These are phyloP conservation scores for Entomortierella chlamydospora DNA, from an alignment of 192 early-diverging fungal genomes.

Conservation along the genomic window DNA sequence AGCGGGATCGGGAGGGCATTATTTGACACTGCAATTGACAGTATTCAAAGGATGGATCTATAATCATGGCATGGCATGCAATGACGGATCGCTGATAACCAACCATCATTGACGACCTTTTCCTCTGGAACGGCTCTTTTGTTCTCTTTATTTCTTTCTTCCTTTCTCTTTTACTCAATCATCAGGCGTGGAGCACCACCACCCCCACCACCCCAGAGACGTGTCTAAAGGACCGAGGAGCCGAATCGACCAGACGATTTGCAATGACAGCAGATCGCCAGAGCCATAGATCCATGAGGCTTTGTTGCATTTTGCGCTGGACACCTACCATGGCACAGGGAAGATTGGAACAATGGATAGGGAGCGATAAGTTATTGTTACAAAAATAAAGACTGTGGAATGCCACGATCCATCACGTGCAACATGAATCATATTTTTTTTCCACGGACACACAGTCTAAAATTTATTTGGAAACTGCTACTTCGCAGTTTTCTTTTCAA, in stretches of 20 bases:
- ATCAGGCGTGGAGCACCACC: conserved; percentile 12
- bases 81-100: background rate
- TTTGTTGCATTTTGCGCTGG: no score
- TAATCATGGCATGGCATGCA: background rate
- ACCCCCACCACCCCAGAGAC: conserved; percentile 9
- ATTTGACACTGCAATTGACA: background rate
- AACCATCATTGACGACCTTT: conserved; percentile 4
- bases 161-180: background rate
- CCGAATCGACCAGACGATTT: background rate
- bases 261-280: background rate
- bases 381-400: no score
- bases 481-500: no score
- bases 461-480: no score
- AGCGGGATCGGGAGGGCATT: conserved; percentile 13
- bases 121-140: conserved; percentile 1
- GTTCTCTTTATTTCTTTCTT: background rate
- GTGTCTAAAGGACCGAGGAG: background rate
- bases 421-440: background rate
- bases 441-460: background rate
- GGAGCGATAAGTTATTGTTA: no score
- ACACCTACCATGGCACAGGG: no score
- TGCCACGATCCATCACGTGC: no score
- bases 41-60: background rate
- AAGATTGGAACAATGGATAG: no score
- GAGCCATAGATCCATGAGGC: no score